Evolutionary conservation across 2,329 filamentous ascomycete species (phyloP), one percentile per base, ranked within the genome.

Genomic region (Onygenales sp.): DNA sequence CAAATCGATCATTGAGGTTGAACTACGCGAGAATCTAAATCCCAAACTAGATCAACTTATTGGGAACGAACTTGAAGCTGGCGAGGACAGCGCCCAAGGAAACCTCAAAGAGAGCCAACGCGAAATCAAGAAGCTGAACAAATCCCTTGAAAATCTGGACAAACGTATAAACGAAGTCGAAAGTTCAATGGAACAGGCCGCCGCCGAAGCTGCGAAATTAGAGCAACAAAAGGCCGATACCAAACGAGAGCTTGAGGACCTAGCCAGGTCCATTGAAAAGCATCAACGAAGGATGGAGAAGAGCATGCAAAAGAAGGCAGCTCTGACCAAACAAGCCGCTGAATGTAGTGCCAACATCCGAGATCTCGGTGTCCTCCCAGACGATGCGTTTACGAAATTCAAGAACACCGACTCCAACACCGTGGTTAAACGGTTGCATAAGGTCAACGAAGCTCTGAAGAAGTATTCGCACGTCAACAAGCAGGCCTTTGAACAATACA

Each of bases 381-480:
- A 97, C 57, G 91, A 96, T 63, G 90, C 92, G 0, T 93, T 95
- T 66, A 87, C 87, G 60, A 93, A 91, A 64, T 98, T 95, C 67
- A 84, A 88, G 64, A 86, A 85, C 61, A 86, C 89, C 69, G 86
- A 89, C 61, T 83, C 85, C 31, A 88, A 91, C 58, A 82, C 79
- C 50, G 87, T 92, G 52, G 78, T 79, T 51, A 80, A 80, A 64
- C 84, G 85, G 54, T 81, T 97, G 27, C 90, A 93, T 72, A 94
- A 91, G 65, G 89, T 92, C 64, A 94, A 95, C 58, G 89, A 95
- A 62, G 84, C 87, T 0, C 78, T 97, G 52, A 97, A 97, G 74
- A 95, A 96, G 68, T 97, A 93, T 74, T 89, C 90, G 53, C 89
- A 96, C 64, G 91, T 98, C 73, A 98, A 98, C 80, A 98, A 97